A percentile compares a stretch with the other conserved stretches of the same genome.
Evolutionary conservation across 2,329 filamentous ascomycete genomes (phyloP).

Genomic region (Ophiostoma pallidulum): DNA sequence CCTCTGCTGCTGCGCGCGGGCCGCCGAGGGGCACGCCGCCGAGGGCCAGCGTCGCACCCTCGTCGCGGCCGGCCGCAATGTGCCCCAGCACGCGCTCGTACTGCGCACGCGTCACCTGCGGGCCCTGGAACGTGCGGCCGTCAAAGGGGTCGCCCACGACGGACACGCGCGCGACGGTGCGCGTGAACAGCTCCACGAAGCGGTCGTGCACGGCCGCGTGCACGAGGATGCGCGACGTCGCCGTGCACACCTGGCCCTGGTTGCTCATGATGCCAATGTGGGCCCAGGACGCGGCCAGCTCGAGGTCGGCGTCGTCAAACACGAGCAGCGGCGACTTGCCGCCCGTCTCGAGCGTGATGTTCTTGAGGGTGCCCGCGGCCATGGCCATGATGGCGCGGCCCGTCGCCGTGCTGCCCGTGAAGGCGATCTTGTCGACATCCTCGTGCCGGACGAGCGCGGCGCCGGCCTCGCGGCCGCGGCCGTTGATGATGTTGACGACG

Average conservation of each 20-base stretch:
- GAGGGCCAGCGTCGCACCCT: slow-evolving; percentile 51
- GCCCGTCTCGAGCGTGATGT: slow-evolving; percentile 49
- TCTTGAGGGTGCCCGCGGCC: slow-evolving; percentile 50
- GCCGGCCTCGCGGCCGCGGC: slow-evolving; percentile 55
- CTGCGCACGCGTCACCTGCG: slow-evolving; percentile 58
- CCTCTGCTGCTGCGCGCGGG: slow-evolving; percentile 31
- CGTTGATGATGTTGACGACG: slow-evolving; percentile 63
- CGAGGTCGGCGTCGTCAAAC: slow-evolving; percentile 51
- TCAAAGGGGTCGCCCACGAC: slow-evolving; percentile 59
- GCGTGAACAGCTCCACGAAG: slow-evolving; percentile 55
- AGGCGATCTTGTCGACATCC: slow-evolving; percentile 62
- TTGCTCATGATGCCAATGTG: slow-evolving; percentile 43
- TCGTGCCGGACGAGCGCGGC: slow-evolving; percentile 55
- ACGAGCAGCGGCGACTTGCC: slow-evolving; percentile 52
- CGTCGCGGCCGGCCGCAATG: slow-evolving; percentile 55
- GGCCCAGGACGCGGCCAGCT: slow-evolving; percentile 49
- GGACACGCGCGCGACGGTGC: slow-evolving; percentile 45
- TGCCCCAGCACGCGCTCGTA: slow-evolving; percentile 59
- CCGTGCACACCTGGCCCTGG: slow-evolving; percentile 52
- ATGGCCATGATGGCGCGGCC: slow-evolving; percentile 59
- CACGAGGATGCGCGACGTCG: slow-evolving; percentile 51
- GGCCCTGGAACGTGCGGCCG: slow-evolving; percentile 59
- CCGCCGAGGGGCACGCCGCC: slow-evolving; percentile 42
- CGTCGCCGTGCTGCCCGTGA: slow-evolving; percentile 61
- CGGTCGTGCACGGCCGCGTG: slow-evolving; percentile 48